These are phyloP conservation scores for Fusarium pseudograminearum DNA, from an alignment of 2,329 filamentous ascomycete species.

Conservation along the genomic window DNA sequence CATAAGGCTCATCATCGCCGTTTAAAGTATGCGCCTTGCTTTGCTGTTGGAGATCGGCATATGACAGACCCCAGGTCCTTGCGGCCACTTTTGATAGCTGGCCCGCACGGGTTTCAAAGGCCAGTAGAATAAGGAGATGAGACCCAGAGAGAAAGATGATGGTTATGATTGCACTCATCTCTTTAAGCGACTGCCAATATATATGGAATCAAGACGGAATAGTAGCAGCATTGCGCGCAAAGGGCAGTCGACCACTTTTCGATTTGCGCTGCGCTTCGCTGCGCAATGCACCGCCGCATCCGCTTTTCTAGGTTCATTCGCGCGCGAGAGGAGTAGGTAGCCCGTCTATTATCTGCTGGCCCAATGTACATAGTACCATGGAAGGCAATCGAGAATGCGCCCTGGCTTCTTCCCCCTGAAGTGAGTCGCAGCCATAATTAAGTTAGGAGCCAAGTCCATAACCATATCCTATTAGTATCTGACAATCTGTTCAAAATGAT, in stretches of 20 bases:
- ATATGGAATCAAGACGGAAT: background rate
- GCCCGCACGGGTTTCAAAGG: constrained; percentile 33
- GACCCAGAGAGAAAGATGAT: constrained; percentile 2
- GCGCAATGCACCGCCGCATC: constrained; percentile 38
- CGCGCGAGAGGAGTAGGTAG: constrained; percentile 10
- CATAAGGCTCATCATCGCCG: constrained; percentile 38
- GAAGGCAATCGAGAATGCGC: constrained; percentile 34
- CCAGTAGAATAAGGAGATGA: constrained; percentile 18
- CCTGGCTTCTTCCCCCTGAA: constrained; percentile 28
- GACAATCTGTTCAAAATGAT: constrained; percentile 11
- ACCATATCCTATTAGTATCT: constrained; percentile 9
- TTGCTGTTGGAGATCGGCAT: constrained; percentile 37
- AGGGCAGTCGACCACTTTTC: constrained; percentile 14
- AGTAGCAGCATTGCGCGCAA: constrained; percentile 29
- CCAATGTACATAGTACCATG: background rate
- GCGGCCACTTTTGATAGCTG: constrained; percentile 34
- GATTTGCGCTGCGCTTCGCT: constrained; percentile 31
- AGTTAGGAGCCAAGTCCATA: background rate
- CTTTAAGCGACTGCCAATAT: background rate
- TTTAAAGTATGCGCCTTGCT: constrained; percentile 42
- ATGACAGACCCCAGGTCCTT: constrained; percentile 37
- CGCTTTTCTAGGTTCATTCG: constrained; percentile 41
- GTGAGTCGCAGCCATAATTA: constrained; percentile 13
- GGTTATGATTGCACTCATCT: constrained; percentile 6
- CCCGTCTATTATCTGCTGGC: background rate